Conservation (phyloP, 768 basidiomycete genomes). For the Tylopilus sp. region DNA sequence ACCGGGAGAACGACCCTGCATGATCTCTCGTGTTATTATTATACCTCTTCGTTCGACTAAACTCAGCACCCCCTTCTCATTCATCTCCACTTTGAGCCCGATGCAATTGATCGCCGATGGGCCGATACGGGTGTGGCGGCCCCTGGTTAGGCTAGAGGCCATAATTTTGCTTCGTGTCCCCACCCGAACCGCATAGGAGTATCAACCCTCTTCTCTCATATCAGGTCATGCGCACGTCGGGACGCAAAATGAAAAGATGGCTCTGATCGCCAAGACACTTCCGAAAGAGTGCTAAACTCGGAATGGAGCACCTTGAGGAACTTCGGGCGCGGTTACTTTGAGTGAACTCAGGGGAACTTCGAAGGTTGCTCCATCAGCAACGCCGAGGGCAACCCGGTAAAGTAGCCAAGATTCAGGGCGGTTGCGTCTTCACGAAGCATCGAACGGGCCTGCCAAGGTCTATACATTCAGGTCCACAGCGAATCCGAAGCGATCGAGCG, state of each 20-base stretch:
- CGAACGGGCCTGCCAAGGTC: not conserved
- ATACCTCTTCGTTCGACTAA: not conserved
- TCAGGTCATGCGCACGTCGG: not conserved
- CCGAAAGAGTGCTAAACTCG: not conserved
- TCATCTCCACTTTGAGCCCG: slow-evolving; percentile 2
- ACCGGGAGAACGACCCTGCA: not conserved
- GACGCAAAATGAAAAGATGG: not conserved
- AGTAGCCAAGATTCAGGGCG: not conserved
- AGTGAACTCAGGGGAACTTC: not conserved
- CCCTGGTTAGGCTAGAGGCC: not conserved
- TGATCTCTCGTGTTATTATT: not conserved
- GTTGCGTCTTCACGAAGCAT: not conserved
- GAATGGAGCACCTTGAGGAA: not conserved
- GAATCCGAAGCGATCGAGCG: not conserved
- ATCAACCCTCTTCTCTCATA: not conserved
- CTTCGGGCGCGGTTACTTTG: not conserved
- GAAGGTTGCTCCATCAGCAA: not conserved
- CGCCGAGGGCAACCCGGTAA: not conserved
- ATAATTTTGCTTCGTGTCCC: not conserved
- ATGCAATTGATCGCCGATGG: slow-evolving; percentile 9
- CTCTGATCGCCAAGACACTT: not conserved
- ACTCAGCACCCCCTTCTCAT: not conserved
- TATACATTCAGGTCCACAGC: not conserved
- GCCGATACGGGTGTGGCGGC: not conserved
- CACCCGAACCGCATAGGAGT: not conserved